Percentiles rank a stretch among this genome's conserved stretches.
phyloP scores from a whole-genome alignment of 2,329 filamentous ascomycete species.

The Leptographium procerum region DNA sequence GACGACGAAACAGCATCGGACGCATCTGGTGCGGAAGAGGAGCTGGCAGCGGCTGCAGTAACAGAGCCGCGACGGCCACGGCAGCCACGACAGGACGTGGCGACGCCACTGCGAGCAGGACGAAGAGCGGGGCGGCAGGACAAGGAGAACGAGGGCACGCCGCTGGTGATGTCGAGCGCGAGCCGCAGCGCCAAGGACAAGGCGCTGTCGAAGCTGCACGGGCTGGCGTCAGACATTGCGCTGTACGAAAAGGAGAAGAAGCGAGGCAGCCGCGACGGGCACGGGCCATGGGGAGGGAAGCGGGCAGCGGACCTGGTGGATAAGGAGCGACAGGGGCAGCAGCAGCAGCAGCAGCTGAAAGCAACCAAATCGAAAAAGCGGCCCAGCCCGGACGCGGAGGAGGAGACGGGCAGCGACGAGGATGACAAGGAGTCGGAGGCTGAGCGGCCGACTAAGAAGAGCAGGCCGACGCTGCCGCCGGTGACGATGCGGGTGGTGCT shows the following conservation, averaged over 20 bases:
- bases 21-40: conserved; percentile 5
- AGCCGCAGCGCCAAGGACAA: conserved; percentile 82
- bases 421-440: conserved; percentile 17
- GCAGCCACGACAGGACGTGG: conserved; percentile 12
- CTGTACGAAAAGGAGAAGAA: conserved; percentile 92
- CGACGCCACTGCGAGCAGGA: conserved; percentile 22
- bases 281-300: conserved; percentile 49
- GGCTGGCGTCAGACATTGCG: conserved; percentile 71
- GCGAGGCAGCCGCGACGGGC: conserved; percentile 41
- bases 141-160: conserved; percentile 71
- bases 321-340: conserved; percentile 40
- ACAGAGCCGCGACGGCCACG: background rate
- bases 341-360: conserved; percentile 15
- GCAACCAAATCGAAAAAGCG: conserved; percentile 9
- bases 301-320: conserved; percentile 49
- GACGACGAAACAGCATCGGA: conserved; percentile 24
- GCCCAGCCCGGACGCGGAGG: conserved; percentile 20
- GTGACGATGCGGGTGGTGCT: conserved; percentile 67
- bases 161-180: conserved; percentile 52
- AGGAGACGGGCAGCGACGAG: conserved; percentile 30
- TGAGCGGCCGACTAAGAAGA: conserved; percentile 46
- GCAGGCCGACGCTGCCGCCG: conserved; percentile 50
- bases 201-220: conserved; percentile 65
- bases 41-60: background rate
- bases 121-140: conserved; percentile 29